Evolutionary conservation across 805 yeast species (phyloP).

Genomic region (Kluyveromyces starmeri): DNA sequence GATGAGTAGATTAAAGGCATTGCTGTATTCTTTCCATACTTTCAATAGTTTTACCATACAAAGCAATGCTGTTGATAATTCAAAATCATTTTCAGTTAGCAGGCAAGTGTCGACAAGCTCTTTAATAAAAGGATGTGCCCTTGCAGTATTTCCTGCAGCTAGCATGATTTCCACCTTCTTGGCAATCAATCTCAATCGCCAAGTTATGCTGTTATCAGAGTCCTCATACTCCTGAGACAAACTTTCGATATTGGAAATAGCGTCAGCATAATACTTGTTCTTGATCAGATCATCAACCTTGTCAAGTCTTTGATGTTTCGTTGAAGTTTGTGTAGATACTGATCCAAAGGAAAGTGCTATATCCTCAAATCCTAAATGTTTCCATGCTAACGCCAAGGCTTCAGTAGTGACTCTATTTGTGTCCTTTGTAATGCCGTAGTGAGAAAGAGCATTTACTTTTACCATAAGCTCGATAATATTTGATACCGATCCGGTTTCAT

Average conservation of each 20-base stretch:
- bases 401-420: constrained; percentile 1
- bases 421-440: neutral
- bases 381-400: neutral
- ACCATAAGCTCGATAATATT: neutral
- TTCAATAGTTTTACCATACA: constrained; percentile 2
- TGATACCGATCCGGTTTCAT: constrained; percentile 1
- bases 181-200: neutral
- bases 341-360: neutral
- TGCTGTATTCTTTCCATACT: neutral
- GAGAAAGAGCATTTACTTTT: constrained; percentile 1
- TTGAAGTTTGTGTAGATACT: neutral
- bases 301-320: neutral
- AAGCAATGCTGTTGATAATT: constrained; percentile 1
- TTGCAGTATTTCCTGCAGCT: constrained; percentile 4
- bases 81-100: constrained; percentile 2
- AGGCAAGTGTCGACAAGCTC: constrained; percentile 1
- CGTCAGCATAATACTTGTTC: constrained; percentile 1
- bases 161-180: neutral
- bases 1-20: constrained; percentile 1
- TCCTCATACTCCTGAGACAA: neutral
- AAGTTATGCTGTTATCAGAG: neutral
- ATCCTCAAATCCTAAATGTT: constrained; percentile 2
- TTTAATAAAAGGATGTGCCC: constrained; percentile 1
- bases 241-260: neutral
- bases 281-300: neutral